phyloP scores from a whole-genome alignment of 2,329 filamentous ascomycete species.

The Arthrinium puccinioides region DNA sequence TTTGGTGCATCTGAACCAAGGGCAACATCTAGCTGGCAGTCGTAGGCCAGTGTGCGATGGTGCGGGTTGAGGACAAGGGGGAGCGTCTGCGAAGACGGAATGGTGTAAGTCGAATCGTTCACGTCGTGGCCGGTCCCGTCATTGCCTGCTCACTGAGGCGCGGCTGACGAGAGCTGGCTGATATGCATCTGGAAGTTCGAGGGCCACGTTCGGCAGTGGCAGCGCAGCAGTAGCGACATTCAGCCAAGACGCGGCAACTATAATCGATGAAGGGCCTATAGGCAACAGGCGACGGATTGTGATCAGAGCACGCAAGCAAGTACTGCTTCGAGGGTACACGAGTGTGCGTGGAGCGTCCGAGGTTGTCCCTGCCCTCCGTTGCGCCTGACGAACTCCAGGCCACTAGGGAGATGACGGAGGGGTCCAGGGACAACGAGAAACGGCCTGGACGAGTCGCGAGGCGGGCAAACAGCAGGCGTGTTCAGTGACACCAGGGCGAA shows the following conservation, averaged over 20 bases:
- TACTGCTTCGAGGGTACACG: too few relatives aligned
- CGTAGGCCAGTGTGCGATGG: background rate
- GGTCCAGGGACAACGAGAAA: conserved; percentile 6
- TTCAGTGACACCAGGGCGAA: background rate
- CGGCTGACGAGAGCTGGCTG: conserved; percentile 26
- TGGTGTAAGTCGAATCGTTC: conserved; percentile 9
- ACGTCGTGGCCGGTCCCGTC: conserved; percentile 9
- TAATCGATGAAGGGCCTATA: too few relatives aligned
- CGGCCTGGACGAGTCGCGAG: background rate
- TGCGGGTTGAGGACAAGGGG: conserved; percentile 11
- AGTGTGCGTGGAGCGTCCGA: too few relatives aligned
- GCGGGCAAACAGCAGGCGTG: too few relatives aligned
- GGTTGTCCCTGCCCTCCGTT: conserved; percentile 6
- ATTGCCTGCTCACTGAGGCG: conserved; percentile 36
- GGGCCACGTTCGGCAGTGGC: conserved; percentile 1
- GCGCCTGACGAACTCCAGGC: conserved; percentile 1
- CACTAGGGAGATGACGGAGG: conserved; percentile 4
- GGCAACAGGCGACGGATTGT: too few relatives aligned
- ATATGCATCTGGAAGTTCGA: conserved; percentile 30
- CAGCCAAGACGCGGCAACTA: background rate
- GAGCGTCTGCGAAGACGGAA: conserved; percentile 16
- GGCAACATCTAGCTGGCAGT: conserved; percentile 34
- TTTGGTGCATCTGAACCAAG: conserved; percentile 43
- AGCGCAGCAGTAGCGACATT: background rate
- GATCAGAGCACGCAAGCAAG: too few relatives aligned